Evolutionary conservation across 306 rosid species (phyloP).

Genomic region (Cucurbita ficifolia): DNA sequence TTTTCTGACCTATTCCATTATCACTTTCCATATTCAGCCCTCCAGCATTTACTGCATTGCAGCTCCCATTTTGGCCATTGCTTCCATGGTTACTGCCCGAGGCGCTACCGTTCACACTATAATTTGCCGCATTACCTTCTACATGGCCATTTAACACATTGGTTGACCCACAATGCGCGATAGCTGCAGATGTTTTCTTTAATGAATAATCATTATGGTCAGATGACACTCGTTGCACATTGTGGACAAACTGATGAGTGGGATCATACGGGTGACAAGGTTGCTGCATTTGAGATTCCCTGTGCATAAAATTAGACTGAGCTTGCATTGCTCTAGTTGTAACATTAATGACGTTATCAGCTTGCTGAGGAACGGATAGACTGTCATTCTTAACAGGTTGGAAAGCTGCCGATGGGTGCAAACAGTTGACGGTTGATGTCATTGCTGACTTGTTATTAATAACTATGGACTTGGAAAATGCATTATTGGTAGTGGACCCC

Average conservation of each 20-base stretch:
- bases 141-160: constrained; percentile 36
- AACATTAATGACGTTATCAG: constrained; percentile 21
- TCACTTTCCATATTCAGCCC: constrained; percentile 47
- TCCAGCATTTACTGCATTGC: constrained; percentile 34
- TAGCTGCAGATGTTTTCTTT: constrained; percentile 42
- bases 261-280: constrained; percentile 23
- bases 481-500: constrained; percentile 59
- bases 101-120: constrained; percentile 46
- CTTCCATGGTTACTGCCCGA: constrained; percentile 72
- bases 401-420: constrained; percentile 44
- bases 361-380: constrained; percentile 6
- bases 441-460: constrained; percentile 29
- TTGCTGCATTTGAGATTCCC: constrained; percentile 27
- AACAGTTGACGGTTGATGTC: constrained; percentile 32
- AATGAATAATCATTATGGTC: constrained; percentile 33
- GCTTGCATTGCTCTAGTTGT: constrained; percentile 19
- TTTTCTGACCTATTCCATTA: constrained; percentile 14
- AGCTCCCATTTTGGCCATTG: constrained; percentile 64
- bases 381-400: constrained; percentile 31
- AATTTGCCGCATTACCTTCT: constrained; percentile 46
- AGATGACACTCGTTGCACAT: constrained; percentile 19
- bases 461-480: constrained; percentile 31
- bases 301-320: constrained; percentile 29
- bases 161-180: constrained; percentile 51
- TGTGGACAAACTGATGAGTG: constrained; percentile 19